Evolutionary conservation across 78 protist genomes (phyloP), one percentile per base, ranked within the genome.

Genomic region (Pelomyxa schiedti): DNA sequence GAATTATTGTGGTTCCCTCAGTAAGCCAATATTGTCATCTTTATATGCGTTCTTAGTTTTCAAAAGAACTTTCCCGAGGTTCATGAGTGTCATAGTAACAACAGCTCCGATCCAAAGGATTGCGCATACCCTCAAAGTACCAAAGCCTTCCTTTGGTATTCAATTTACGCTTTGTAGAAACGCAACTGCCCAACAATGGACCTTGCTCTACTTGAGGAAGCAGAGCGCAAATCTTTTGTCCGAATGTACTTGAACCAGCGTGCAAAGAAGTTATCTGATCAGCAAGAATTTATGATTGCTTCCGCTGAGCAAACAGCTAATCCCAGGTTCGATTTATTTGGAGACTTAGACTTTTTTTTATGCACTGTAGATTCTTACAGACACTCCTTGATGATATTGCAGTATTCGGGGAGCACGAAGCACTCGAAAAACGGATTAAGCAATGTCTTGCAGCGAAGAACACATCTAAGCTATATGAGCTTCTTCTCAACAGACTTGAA

Each of bases 1-100:
- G 82, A 82, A 1, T 38, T 82, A 26, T 53, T 82, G 29, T 82
- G 87, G 87, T 77, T 82, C 81, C 87, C 87, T 32, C n/a, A n/a
- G n/a, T n/a, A n/a, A n/a, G n/a, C n/a, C n/a, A n/a, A n/a, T n/a
- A n/a, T n/a, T n/a, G n/a, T n/a, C n/a, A n/a, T n/a, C n/a, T n/a
- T n/a, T n/a, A n/a, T n/a, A n/a, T n/a, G n/a, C n/a, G n/a, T n/a
- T n/a, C n/a, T n/a, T n/a, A n/a, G n/a, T n/a, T n/a, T n/a, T n/a
- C n/a, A n/a, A n/a, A n/a, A 70, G 77, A 47, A 8, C 1, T 2
- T 52, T 77, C 43, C 87, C 87, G 53, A 36, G 8, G 16, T 66
- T 52, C 47, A 73, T 71, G 5, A 71, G 78, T 16, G 28, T 82
- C 0, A 32, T 82, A 0, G 66, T 82, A 2, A 67, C 82, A 4